Percentiles rank a stretch among this genome's conserved stretches.
Evolutionary conservation across 2,329 filamentous ascomycete species (phyloP).

Genomic region (Calonectria naviculata): DNA sequence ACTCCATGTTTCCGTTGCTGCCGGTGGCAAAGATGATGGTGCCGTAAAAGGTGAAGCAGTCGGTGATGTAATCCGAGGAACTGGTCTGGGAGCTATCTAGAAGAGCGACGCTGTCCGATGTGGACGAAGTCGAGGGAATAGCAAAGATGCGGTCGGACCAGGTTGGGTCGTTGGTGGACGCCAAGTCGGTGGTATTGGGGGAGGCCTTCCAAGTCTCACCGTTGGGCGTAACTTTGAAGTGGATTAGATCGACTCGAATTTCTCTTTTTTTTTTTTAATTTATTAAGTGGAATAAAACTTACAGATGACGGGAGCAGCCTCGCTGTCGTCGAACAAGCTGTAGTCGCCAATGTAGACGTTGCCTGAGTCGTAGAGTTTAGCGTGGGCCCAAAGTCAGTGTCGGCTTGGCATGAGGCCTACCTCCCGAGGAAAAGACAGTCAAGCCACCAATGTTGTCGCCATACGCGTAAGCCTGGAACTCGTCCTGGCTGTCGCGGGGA

Average conservation of each 20-base stretch:
- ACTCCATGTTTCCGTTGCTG: conserved; percentile 6
- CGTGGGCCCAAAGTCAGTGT: background rate
- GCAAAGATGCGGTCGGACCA: conserved; percentile 25
- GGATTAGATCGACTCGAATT: background rate
- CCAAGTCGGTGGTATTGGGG: conserved; percentile 18
- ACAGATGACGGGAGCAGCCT: conserved; percentile 22
- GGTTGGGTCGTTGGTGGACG: background rate
- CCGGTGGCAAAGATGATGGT: conserved; percentile 9
- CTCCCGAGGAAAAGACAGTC: conserved; percentile 7
- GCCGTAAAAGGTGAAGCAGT: conserved; percentile 20
- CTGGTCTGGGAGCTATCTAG: conserved; percentile 4
- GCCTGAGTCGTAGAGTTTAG: background rate
- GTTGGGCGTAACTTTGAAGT: conserved; percentile 3
- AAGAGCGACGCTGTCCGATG: conserved; percentile 11
- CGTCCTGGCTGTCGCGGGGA: background rate
- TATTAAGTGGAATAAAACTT: background rate
- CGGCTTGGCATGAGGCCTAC: background rate
- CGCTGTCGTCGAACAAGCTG: background rate
- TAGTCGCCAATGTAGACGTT: conserved; percentile 21
- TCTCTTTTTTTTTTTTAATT: no score
- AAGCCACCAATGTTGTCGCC: conserved; percentile 8
- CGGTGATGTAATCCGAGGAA: background rate
- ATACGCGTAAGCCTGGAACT: conserved; percentile 13
- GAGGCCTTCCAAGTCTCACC: conserved; percentile 13
- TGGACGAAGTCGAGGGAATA: conserved; percentile 17